A percentile compares a stretch with the other conserved stretches of the same genome.
Evolutionary conservation across 225 moss, liverwort and hornwort genomes (phyloP).

Genomic region (Physcomitrium patens): DNA sequence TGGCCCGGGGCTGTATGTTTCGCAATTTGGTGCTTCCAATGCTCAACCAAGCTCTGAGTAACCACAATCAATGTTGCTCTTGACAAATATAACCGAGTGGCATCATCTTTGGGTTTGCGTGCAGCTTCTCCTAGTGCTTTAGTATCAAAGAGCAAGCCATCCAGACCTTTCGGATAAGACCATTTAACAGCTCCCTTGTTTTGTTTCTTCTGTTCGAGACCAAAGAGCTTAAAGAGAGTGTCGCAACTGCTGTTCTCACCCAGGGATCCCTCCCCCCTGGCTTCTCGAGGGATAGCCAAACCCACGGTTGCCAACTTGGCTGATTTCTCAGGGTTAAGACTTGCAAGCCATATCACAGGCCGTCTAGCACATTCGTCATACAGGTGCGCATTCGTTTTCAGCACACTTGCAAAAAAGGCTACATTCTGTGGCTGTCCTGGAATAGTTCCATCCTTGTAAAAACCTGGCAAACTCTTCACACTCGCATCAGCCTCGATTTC

Average conservation of each 20-base stretch:
- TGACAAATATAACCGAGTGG: constrained; percentile 84
- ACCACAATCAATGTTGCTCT: constrained; percentile 95
- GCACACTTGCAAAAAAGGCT: constrained; percentile 76
- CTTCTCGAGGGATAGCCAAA: constrained; percentile 71
- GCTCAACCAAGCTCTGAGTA: constrained; percentile 89
- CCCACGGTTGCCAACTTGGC: constrained; percentile 72
- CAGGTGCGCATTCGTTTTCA: constrained; percentile 76
- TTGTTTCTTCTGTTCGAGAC: constrained; percentile 69
- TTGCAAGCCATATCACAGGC: constrained; percentile 77
- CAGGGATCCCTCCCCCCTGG: constrained; percentile 62
- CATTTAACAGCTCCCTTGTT: constrained; percentile 72
- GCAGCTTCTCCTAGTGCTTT: constrained; percentile 76
- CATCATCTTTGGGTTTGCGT: constrained; percentile 82
- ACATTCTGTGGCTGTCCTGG: constrained; percentile 73
- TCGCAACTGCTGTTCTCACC: constrained; percentile 65
- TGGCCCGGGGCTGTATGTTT: constrained; percentile 84
- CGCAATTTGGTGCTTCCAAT: constrained; percentile 84
- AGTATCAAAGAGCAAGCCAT: constrained; percentile 72
- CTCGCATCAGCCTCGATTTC: constrained; percentile 64
- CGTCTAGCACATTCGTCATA: constrained; percentile 63
- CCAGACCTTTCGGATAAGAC: constrained; percentile 85
- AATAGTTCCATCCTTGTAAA: constrained; percentile 57
- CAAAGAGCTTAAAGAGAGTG: constrained; percentile 71
- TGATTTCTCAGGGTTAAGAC: constrained; percentile 61
- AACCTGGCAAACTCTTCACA: constrained; percentile 87